Conservation (phyloP, 371 early-diverging fungal species). For the Phascolomyces articulosus region DNA sequence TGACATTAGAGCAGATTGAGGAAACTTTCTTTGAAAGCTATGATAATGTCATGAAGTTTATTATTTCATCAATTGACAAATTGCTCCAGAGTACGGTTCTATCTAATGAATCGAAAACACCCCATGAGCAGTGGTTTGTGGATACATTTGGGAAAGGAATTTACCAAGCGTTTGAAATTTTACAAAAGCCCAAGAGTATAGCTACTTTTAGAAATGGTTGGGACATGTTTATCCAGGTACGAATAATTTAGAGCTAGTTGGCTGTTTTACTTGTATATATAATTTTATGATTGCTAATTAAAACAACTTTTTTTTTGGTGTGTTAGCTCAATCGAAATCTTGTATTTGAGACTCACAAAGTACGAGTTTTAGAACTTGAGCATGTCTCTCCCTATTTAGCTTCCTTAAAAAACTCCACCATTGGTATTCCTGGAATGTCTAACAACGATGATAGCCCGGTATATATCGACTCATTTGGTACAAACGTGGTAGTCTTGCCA, state of each 20-base stretch:
- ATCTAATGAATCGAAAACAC: conserved; percentile 37
- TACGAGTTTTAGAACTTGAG: conserved; percentile 55
- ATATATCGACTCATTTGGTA: conserved; percentile 63
- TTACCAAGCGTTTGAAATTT: conserved; percentile 41
- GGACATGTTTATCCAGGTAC: conserved; percentile 63
- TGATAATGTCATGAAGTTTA: conserved; percentile 59
- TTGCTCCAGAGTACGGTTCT: conserved; percentile 46
- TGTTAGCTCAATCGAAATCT: conserved; percentile 53
- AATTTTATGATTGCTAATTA: background rate
- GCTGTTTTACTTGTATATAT: background rate
- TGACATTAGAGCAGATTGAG: conserved; percentile 44
- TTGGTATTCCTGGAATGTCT: conserved; percentile 69
- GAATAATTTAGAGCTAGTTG: background rate
- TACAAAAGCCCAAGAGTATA: conserved; percentile 58
- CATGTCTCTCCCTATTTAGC: conserved; percentile 72
- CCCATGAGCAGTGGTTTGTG: conserved; percentile 74
- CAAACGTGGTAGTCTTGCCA: conserved; percentile 66
- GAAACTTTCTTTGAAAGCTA: conserved; percentile 58
- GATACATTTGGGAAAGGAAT: conserved; percentile 59
- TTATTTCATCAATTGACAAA: conserved; percentile 59
- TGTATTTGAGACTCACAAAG: conserved; percentile 61
- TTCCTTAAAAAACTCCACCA: conserved; percentile 43
- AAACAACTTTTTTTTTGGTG: background rate
- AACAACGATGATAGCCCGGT: conserved; percentile 24
- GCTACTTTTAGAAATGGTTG: conserved; percentile 60